phyloP scores from a whole-genome alignment of 2,329 filamentous ascomycete species.

The Podosphaera xanthii region DNA sequence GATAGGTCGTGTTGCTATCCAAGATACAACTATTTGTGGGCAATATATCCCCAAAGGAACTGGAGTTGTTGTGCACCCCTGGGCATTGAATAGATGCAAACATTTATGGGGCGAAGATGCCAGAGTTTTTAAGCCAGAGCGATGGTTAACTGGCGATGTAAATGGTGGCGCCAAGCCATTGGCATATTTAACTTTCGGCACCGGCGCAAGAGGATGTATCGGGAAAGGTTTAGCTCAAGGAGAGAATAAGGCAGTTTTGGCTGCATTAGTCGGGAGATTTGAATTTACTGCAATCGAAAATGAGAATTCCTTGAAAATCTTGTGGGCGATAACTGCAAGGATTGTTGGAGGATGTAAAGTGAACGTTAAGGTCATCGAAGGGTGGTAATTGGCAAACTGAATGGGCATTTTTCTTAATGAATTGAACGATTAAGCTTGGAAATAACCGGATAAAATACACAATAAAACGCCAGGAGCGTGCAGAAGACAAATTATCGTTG shows the following conservation, averaged over 20 bases:
- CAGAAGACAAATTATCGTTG: too few relatives aligned
- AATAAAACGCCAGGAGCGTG: not conserved
- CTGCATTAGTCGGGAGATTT: conserved; percentile 52
- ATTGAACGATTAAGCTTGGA: not conserved
- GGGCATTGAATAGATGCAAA: conserved; percentile 19
- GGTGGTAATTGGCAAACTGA: conserved; percentile 25
- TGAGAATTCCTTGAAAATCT: conserved; percentile 31
- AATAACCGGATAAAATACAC: not conserved
- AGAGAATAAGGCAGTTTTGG: conserved; percentile 64
- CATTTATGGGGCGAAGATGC: conserved; percentile 57
- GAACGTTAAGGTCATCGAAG: conserved; percentile 36
- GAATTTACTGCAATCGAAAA: conserved; percentile 28
- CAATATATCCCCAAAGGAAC: conserved; percentile 45
- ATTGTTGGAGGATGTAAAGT: conserved; percentile 50
- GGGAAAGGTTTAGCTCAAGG: conserved; percentile 56
- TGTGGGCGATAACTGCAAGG: conserved; percentile 39
- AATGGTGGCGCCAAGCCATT: conserved; percentile 59
- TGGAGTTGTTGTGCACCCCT: conserved; percentile 34
- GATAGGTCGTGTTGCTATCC: conserved; percentile 40
- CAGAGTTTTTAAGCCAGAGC: conserved; percentile 49
- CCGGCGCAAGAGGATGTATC: conserved; percentile 66
- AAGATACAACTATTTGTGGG: conserved; percentile 39
- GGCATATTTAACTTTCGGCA: conserved; percentile 56
- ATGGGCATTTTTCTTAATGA: not conserved
- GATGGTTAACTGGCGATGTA: conserved; percentile 32